A percentile compares a stretch with the other conserved stretches of the same genome.
Conservation (phyloP, 2,329 filamentous ascomycete species). For the Pseudocercospora musae region DNA sequence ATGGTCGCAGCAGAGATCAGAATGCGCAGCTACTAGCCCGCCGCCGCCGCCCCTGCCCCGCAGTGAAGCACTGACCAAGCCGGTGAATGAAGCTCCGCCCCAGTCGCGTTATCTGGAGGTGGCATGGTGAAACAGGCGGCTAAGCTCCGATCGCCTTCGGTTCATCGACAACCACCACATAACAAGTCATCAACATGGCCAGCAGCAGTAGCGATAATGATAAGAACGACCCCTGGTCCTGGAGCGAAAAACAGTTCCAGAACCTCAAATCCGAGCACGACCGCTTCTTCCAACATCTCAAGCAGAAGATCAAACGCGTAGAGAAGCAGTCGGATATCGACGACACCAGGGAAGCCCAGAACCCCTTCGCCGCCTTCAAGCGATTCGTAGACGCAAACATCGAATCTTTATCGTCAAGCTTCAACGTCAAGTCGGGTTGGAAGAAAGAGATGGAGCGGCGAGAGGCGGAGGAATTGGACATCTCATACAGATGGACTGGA, state of each 20-base stretch:
- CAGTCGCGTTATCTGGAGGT: background rate
- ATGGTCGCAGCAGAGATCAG: too few relatives aligned
- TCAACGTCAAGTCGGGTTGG: constrained; percentile 39
- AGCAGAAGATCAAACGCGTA: constrained; percentile 11
- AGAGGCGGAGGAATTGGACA: constrained; percentile 26
- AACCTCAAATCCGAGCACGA: constrained; percentile 16
- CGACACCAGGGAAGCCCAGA: background rate
- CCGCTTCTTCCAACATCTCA: constrained; percentile 11
- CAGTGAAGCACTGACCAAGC: background rate
- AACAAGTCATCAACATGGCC: constrained; percentile 11
- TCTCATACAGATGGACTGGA: constrained; percentile 29
- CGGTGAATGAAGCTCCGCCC: background rate
- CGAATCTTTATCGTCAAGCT: constrained; percentile 43
- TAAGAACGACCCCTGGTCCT: constrained; percentile 6
- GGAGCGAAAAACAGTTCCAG: constrained; percentile 11
- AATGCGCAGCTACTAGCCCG: too few relatives aligned
- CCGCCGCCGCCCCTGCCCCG: background rate
- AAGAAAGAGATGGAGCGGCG: constrained; percentile 23
- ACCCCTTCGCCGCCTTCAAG: constrained; percentile 58
- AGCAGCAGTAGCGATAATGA: constrained; percentile 12
- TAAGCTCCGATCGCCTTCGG: background rate
- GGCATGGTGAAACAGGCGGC: background rate
- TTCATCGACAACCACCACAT: background rate
- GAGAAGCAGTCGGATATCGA: constrained; percentile 6
- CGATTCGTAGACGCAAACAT: constrained; percentile 58